A percentile compares a stretch with the other conserved stretches of the same genome.
phyloP scores from a whole-genome alignment of 2,329 filamentous ascomycete genomes.

The Chaetoscypha palmicola region DNA sequence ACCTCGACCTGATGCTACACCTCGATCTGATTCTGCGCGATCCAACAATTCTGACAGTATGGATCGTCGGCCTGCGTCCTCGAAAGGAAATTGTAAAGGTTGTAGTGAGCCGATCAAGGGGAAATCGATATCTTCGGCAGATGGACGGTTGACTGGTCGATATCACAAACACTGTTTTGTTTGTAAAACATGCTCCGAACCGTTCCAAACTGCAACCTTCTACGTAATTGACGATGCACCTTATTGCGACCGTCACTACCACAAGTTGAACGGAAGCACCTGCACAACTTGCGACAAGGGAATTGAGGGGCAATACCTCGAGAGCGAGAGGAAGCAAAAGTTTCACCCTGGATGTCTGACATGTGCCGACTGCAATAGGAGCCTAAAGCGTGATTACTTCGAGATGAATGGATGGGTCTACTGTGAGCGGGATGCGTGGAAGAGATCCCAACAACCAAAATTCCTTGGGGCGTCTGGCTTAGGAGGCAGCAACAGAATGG shows the following conservation, averaged over 20 bases:
- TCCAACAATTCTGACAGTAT: slow-evolving; percentile 9
- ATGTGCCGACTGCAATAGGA: slow-evolving; percentile 69
- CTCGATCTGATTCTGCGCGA: no score
- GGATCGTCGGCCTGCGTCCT: slow-evolving; percentile 17
- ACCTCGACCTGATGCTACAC: slow-evolving; percentile 8
- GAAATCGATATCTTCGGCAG: slow-evolving; percentile 89
- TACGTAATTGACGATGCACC: slow-evolving; percentile 85
- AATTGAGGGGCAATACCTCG: slow-evolving; percentile 90
- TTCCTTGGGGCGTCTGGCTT: slow-evolving; percentile 16
- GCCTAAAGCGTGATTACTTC: slow-evolving; percentile 80
- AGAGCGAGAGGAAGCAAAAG: slow-evolving; percentile 70
- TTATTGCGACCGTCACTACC: slow-evolving; percentile 89
- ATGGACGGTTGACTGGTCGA: slow-evolving; percentile 82
- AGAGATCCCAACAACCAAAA: slow-evolving; percentile 24
- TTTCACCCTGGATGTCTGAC: slow-evolving; percentile 84
- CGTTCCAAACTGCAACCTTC: slow-evolving; percentile 83
- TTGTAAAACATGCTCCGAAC: slow-evolving; percentile 72
- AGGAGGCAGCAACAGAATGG: slow-evolving; percentile 31
- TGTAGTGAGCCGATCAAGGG: slow-evolving; percentile 73
- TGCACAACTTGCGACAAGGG: slow-evolving; percentile 74
- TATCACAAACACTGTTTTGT: slow-evolving; percentile 96
- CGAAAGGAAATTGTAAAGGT: slow-evolving; percentile 67
- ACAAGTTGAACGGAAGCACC: slow-evolving; percentile 80
- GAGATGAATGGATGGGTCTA: slow-evolving; percentile 75
- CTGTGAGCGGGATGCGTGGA: slow-evolving; percentile 76